A percentile compares a stretch with the other conserved stretches of the same genome.
Conservation (phyloP, 192 early-diverging fungal species). For the Linnemannia hyalina region DNA sequence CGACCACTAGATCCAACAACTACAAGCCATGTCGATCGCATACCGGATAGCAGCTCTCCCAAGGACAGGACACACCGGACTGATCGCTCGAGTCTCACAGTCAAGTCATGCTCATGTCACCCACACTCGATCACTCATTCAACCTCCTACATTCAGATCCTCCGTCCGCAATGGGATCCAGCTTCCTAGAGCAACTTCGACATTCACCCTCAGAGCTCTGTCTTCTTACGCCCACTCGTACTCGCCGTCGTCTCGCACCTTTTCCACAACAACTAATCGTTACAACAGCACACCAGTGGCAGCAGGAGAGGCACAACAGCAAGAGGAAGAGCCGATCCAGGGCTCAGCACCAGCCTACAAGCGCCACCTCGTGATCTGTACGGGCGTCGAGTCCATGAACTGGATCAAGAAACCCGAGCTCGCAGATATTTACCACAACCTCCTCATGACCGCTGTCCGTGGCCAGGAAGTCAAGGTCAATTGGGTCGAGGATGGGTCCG, state of each 20-base stretch:
- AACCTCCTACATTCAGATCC: background rate
- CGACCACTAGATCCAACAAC: background rate
- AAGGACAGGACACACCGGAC: background rate
- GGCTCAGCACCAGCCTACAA: slow-evolving; percentile 42
- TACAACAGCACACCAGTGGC: background rate
- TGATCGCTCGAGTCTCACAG: background rate
- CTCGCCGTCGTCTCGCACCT: background rate
- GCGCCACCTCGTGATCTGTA: slow-evolving; percentile 51
- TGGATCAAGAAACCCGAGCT: slow-evolving; percentile 51
- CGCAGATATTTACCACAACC: slow-evolving; percentile 37
- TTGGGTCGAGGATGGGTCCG: slow-evolving; percentile 12
- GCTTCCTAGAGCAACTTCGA: background rate
- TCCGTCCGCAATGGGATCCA: background rate
- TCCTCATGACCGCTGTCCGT: slow-evolving; percentile 38
- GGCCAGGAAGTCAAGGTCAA: slow-evolving; percentile 54
- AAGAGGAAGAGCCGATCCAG: slow-evolving; percentile 43
- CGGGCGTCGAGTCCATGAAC: slow-evolving; percentile 18
- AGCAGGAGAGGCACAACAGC: background rate
- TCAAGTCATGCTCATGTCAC: background rate
- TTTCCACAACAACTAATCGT: background rate
- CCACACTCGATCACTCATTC: background rate
- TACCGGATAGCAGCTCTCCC: slow-evolving; percentile 15
- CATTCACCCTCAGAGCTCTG: background rate
- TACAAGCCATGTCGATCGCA: background rate
- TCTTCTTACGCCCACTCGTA: background rate